Evolutionary conservation across 1,139 yeast species (phyloP).

Genomic region (Taiozyma onychis): DNA sequence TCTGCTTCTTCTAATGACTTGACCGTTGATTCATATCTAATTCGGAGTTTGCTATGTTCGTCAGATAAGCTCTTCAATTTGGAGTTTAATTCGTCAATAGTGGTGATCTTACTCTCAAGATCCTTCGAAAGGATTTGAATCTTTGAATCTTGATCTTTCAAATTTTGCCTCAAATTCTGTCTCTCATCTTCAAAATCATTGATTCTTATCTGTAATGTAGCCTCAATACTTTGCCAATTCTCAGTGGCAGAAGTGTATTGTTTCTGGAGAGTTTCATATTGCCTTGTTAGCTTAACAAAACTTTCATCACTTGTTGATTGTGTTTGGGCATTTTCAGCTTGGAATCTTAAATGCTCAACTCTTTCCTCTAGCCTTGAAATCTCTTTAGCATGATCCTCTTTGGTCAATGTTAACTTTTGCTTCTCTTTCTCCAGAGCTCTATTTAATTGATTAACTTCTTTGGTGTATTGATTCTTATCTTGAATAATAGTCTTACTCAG

Average conservation of each 20-base stretch:
- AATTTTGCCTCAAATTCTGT: slow-evolving; percentile 2
- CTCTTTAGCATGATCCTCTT: slow-evolving; percentile 40
- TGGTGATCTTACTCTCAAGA: slow-evolving; percentile 16
- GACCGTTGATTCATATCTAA: slow-evolving; percentile 6
- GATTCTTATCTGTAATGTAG: slow-evolving; percentile 42
- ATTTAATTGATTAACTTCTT: slow-evolving; percentile 24
- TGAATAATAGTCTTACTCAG: slow-evolving; percentile 34
- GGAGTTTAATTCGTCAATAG: slow-evolving; percentile 12
- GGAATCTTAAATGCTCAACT: slow-evolving; percentile 35
- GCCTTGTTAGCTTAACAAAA: slow-evolving; percentile 26
- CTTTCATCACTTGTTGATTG: slow-evolving; percentile 24
- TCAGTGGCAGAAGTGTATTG: slow-evolving; percentile 69
- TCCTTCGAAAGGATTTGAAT: slow-evolving; percentile 20
- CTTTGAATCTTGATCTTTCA: slow-evolving; percentile 13
- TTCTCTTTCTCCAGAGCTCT: slow-evolving; percentile 27
- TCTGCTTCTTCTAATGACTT: slow-evolving; percentile 26
- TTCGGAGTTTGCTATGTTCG: slow-evolving; percentile 12
- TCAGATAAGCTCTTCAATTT: slow-evolving; percentile 16
- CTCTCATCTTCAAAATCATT: slow-evolving; percentile 34
- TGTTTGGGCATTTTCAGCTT: slow-evolving; percentile 33
- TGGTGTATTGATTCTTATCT: slow-evolving; percentile 34
- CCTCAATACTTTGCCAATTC: slow-evolving; percentile 63
- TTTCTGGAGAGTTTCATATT: slow-evolving; percentile 53
- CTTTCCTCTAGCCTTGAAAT: slow-evolving; percentile 35
- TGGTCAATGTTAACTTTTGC: slow-evolving; percentile 20